Conservation (phyloP, 768 basidiomycete genomes). For the Postia placenta region DNA sequence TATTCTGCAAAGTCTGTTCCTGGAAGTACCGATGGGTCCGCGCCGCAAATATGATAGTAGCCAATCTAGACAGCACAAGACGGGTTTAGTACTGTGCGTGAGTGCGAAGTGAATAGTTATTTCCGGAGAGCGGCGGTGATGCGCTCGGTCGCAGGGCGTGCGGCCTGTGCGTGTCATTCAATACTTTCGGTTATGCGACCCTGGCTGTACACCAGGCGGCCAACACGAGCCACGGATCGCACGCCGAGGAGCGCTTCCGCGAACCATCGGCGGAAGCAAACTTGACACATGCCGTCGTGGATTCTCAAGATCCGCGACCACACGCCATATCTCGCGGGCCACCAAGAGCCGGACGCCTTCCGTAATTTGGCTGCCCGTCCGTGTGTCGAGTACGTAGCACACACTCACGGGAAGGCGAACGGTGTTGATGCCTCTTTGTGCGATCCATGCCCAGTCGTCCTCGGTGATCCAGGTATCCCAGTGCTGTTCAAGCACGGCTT, state of each 20-base stretch:
- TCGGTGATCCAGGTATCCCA: conserved; percentile 52
- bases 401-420: conserved; percentile 54
- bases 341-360: too few relatives aligned
- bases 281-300: background rate
- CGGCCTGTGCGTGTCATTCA: too few relatives aligned
- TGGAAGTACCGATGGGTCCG: conserved; percentile 48
- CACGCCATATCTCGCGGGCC: too few relatives aligned
- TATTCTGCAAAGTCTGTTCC: conserved; percentile 61
- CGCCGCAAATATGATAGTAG: conserved; percentile 63
- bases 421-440: conserved; percentile 47
- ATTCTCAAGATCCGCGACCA: background rate
- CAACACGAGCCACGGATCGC: background rate
- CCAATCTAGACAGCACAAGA: conserved; percentile 62
- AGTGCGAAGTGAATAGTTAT: too few relatives aligned
- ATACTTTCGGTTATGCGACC: too few relatives aligned
- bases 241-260: background rate
- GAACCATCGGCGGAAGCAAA: background rate
- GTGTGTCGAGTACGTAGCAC: background rate
- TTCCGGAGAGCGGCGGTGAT: too few relatives aligned
- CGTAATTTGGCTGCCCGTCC: background rate
- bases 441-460: conserved; percentile 51
- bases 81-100: background rate
- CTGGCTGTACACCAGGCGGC: background rate
- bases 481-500: conserved; percentile 37
- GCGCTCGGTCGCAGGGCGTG: too few relatives aligned